These are phyloP conservation scores for Aspergillus sparsus DNA, from an alignment of 495 filamentous ascomycete species.

Conservation along the genomic window DNA sequence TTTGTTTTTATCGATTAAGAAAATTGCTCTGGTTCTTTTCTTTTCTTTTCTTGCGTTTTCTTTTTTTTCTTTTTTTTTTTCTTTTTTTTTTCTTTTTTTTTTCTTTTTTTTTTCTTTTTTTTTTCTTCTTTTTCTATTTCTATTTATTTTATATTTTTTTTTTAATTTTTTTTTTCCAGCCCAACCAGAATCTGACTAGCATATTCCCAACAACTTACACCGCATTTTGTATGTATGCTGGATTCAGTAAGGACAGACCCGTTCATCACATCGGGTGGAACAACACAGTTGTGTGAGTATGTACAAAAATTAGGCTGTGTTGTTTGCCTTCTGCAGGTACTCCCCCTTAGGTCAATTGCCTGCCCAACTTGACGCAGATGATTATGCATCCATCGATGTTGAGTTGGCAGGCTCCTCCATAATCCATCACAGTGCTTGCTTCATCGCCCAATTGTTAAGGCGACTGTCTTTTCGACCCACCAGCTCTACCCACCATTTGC, in stretches of 20 bases:
- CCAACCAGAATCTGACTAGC: background rate
- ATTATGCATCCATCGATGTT: conserved; percentile 18
- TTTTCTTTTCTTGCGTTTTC: too few species aligned
- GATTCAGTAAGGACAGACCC: conserved; percentile 13
- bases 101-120: background rate
- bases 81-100: background rate
- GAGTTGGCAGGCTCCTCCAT: conserved; percentile 18
- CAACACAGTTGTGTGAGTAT: background rate
- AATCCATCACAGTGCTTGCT: background rate
- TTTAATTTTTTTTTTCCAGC: background rate
- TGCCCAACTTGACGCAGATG: conserved; percentile 18
- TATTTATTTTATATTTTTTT: background rate
- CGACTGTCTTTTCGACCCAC: conserved; percentile 12
- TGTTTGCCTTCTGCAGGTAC: conserved; percentile 26
- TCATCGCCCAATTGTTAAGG: conserved; percentile 13
- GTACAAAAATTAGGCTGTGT: conserved; percentile 1
- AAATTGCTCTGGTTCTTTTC: too few species aligned
- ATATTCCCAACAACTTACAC: conserved; percentile 15
- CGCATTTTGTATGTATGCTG: conserved; percentile 23
- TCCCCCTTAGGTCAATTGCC: conserved; percentile 17
- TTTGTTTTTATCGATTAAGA: too few species aligned
- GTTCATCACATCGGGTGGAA: conserved; percentile 19
- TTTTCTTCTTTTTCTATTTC: background rate
- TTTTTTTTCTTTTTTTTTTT: background rate
- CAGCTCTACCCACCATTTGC: conserved; percentile 9